phyloP scores from a whole-genome alignment of 179 eudicot genomes.

The Dionaea muscipula region DNA sequence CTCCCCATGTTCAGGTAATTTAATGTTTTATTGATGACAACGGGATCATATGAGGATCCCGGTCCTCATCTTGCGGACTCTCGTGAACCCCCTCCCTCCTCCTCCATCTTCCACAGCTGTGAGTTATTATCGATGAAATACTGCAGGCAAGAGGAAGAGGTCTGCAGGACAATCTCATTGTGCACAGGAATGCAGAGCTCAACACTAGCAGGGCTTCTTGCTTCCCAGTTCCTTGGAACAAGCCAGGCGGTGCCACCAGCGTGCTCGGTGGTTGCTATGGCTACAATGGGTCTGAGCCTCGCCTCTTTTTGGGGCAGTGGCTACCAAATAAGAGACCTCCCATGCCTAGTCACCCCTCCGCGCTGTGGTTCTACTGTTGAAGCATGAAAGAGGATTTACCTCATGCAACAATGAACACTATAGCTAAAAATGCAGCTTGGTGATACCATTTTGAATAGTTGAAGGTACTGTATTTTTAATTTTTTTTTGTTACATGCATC shows the following conservation, averaged over 20 bases:
- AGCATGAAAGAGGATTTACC: too few relatives aligned
- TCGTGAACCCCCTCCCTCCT: too few relatives aligned
- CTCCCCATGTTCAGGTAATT: conserved; percentile 50
- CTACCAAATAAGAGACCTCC: conserved; percentile 49
- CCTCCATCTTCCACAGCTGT: too few relatives aligned
- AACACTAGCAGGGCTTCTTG: conserved; percentile 91
- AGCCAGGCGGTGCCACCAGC: conserved; percentile 94
- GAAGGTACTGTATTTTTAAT: too few relatives aligned
- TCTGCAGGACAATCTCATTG: conserved; percentile 68
- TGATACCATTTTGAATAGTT: too few relatives aligned
- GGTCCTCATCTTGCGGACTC: not conserved
- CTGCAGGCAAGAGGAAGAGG: conserved; percentile 81
- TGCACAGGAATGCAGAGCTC: conserved; percentile 99
- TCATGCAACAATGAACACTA: too few relatives aligned
- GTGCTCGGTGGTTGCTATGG: conserved; percentile 94
- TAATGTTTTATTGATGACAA: not conserved
- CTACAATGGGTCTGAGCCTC: conserved; percentile 85
- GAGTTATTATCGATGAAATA: not conserved
- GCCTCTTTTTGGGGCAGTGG: conserved; percentile 96
- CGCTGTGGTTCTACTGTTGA: conserved; percentile 32
- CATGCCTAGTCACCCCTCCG: conserved; percentile 20
- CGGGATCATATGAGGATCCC: not conserved
- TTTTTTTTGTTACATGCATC: too few relatives aligned
- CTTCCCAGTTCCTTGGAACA: conserved; percentile 82
- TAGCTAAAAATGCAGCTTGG: too few relatives aligned